Evolutionary conservation across 805 yeast species (phyloP).

Genomic region (Saccharomycopsis selenospora): DNA sequence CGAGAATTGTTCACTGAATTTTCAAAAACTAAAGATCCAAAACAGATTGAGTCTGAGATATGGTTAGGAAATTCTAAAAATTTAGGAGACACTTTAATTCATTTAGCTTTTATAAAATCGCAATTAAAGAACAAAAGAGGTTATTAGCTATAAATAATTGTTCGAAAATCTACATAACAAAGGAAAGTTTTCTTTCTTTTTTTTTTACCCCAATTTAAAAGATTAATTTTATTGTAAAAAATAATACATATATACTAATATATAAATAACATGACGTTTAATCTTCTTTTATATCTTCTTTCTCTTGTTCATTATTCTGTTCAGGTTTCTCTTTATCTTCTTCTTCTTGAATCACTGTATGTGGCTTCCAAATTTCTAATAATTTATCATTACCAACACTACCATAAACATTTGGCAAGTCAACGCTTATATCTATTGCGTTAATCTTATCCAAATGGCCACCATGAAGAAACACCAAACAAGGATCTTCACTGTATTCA

Average conservation of each 20-base stretch:
- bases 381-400: conserved; percentile 64
- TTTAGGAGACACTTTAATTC: conserved; percentile 25
- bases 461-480: conserved; percentile 73
- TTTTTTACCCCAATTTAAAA: too few relatives aligned
- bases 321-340: conserved; percentile 36
- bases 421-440: conserved; percentile 64
- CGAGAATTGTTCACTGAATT: conserved; percentile 26
- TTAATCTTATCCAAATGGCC: conserved; percentile 72
- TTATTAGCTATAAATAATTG: background rate
- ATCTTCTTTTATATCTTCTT: too few relatives aligned
- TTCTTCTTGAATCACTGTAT: conserved; percentile 32
- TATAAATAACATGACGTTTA: too few relatives aligned
- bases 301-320: too few relatives aligned
- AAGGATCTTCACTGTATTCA: conserved; percentile 62
- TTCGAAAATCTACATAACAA: too few relatives aligned
- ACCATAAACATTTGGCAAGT: conserved; percentile 48
- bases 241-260: too few relatives aligned
- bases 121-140: conserved; percentile 1
- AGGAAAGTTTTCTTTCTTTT: too few relatives aligned
- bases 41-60: conserved; percentile 16
- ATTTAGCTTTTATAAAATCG: conserved; percentile 3
- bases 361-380: conserved; percentile 62
- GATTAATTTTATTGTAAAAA: too few relatives aligned
- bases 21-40: background rate
- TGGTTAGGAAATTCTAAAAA: conserved; percentile 28